phyloP scores from a whole-genome alignment of 2,329 filamentous ascomycete genomes.

The Clonostachys sp. region DNA sequence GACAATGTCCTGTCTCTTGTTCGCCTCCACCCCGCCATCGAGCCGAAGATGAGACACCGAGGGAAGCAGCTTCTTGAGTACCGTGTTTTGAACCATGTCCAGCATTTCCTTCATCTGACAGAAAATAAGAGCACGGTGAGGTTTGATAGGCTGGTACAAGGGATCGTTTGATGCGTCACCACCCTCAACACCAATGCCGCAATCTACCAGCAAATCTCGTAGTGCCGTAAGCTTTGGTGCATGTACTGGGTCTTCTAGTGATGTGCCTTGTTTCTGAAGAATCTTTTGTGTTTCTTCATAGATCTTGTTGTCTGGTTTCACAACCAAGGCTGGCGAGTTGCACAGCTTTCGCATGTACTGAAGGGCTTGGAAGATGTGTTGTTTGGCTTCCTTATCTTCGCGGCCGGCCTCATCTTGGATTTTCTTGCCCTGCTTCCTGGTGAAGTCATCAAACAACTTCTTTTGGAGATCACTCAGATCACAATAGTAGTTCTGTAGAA shows the following conservation, averaged over 20 bases:
- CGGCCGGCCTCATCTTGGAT: conserved; percentile 78
- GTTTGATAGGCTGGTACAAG: conserved; percentile 79
- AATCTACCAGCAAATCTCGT: conserved; percentile 93
- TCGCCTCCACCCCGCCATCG: conserved; percentile 88
- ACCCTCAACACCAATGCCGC: conserved; percentile 82
- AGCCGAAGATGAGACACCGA: conserved; percentile 91
- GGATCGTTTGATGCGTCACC: conserved; percentile 53
- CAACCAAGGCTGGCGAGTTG: conserved; percentile 93
- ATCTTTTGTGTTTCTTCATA: conserved; percentile 85
- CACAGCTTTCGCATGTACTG: conserved; percentile 99
- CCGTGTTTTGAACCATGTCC: conserved; percentile 95
- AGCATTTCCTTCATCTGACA: conserved; percentile 99
- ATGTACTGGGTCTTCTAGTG: conserved; percentile 78
- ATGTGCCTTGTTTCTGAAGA: conserved; percentile 73
- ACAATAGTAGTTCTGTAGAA: conserved; percentile 98
- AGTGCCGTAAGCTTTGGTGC: conserved; percentile 90
- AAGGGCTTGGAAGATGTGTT: conserved; percentile 97
- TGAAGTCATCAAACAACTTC: conserved; percentile 95
- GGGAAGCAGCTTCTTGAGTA: conserved; percentile 85
- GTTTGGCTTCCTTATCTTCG: conserved; percentile 88
- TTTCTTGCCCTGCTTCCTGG: conserved; percentile 86
- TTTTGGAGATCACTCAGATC: conserved; percentile 92
- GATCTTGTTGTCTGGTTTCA: conserved; percentile 88
- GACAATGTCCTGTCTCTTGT: conserved; percentile 93
- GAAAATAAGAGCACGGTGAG: conserved; percentile 93